A percentile compares a stretch with the other conserved stretches of the same genome.
phyloP scores from a whole-genome alignment of 1,284 basidiomycete species.

The Boletus semigastroideus region DNA sequence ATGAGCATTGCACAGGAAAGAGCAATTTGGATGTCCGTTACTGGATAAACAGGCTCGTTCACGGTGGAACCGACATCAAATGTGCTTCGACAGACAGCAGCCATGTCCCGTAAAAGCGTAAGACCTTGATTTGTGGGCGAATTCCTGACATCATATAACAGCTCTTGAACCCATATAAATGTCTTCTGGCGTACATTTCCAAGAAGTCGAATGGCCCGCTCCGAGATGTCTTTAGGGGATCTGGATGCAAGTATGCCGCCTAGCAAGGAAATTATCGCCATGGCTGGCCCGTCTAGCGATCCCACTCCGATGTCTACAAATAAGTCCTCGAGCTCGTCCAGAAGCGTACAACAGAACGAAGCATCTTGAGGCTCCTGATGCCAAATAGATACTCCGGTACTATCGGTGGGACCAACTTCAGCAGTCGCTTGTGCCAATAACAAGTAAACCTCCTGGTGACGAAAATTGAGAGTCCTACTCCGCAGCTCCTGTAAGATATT shows the following conservation, averaged over 20 bases:
- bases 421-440: background rate
- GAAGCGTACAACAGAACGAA: background rate
- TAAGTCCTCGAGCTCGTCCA: background rate
- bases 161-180: background rate
- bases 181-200: background rate
- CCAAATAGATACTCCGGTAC: background rate
- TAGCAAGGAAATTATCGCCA: background rate
- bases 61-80: background rate
- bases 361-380: background rate
- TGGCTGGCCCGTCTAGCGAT: background rate
- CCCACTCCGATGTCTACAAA: background rate
- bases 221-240: background rate
- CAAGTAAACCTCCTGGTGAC: background rate
- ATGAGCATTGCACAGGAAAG: background rate
- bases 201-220: background rate
- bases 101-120: background rate
- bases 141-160: background rate
- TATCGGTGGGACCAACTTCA: background rate
- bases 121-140: background rate
- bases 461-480: no score
- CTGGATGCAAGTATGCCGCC: background rate
- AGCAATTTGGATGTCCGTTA: background rate
- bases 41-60: background rate
- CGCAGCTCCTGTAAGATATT: no score
- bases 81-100: background rate